Evolutionary conservation across 1,139 yeast species (phyloP).

Genomic region (Saccharomycopsis hybrid): DNA sequence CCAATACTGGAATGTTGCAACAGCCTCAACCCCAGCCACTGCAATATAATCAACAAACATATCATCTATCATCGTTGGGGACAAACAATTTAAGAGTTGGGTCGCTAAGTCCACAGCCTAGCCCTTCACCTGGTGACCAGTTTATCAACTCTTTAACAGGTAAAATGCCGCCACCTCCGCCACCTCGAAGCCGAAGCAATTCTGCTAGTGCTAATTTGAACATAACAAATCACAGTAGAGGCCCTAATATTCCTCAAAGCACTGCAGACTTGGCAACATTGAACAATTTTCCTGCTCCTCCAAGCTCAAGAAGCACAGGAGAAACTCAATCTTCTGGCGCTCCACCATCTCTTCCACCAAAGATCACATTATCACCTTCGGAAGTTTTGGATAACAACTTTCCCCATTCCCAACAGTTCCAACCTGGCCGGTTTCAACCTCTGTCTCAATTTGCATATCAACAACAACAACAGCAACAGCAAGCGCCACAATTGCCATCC

Average conservation of each 20-base stretch:
- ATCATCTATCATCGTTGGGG: not conserved
- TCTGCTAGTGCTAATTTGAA: slow-evolving; percentile 1
- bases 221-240: too few relatives aligned
- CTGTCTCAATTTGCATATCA: not conserved
- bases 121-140: slow-evolving; percentile 8
- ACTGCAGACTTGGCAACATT: not conserved
- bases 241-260: not conserved
- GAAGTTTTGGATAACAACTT: not conserved
- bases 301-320: not conserved
- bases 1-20: not conserved
- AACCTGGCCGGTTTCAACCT: not conserved
- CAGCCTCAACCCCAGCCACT: not conserved
- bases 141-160: slow-evolving; percentile 17
- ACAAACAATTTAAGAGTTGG: not conserved
- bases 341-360: slow-evolving; percentile 1
- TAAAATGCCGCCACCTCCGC: slow-evolving; percentile 13
- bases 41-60: not conserved
- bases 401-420: not conserved
- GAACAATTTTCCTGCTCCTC: slow-evolving; percentile 1
- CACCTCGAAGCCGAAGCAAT: slow-evolving; percentile 15
- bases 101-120: slow-evolving; percentile 14
- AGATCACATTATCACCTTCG: not conserved
- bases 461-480: not conserved
- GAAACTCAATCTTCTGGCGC: not conserved
- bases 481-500: not conserved